Evolutionary conservation across 2,329 filamentous ascomycete species (phyloP), one percentile per base, ranked within the genome.

Genomic region (Aspergillus intermedius): DNA sequence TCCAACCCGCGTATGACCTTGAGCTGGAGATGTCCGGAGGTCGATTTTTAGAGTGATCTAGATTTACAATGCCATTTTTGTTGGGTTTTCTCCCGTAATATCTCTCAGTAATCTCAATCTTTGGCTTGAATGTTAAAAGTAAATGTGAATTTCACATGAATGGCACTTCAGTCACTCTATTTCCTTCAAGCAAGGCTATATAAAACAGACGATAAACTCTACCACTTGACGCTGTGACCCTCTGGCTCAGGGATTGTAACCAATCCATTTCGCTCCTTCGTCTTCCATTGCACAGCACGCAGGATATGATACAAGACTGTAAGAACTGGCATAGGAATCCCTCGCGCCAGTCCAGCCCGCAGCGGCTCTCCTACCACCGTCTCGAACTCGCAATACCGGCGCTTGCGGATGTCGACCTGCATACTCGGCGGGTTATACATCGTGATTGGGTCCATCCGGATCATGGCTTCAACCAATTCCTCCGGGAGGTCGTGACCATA

Each of bases 331-430:
- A 61, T 59, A 3, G 55, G 34, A 7, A 82, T 76, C 1, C 77
- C 77, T 0, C 67, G 60, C 28, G 59, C 60, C 53, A 72, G 71
- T 0, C 73, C 79, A 54, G 77, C 78, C 2, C 75, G 64, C 42
- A 82, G 51, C n/a, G 78, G 77, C 64, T 81, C 79, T 1, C 78
- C 78, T 3, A 81, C 61, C 32, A 82, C 71, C 52, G 75, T 79
- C 58, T 82, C 78, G 43, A 74, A 72, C 60, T 83, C 79, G 50
- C 78, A 76, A 46, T 72, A 47, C 32, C 49, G 47, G 44, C 61
- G 70, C 66, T 80, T 80, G 32, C 70, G 64, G 2, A 74, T 59
- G 60, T 82, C 79, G 46, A 74, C 71, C 13, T 72, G 68, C 78
- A 81, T 81, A 55, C 76, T 79, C 0, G 78, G 79, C 49, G 69